Conservation (phyloP, 192 early-diverging fungal species). For the Podila verticillata region DNA sequence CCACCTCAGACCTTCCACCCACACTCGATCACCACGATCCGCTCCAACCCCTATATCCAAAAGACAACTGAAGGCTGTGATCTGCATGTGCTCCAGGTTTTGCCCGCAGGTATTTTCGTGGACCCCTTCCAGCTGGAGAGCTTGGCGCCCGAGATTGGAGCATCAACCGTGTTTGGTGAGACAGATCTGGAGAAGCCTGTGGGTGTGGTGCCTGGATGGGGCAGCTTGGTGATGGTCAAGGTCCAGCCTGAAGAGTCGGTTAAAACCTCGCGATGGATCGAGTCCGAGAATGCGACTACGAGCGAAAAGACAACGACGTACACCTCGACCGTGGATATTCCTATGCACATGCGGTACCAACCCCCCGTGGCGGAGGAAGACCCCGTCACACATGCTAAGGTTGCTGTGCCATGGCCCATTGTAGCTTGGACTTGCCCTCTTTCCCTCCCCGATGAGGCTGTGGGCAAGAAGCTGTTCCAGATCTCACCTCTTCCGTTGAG, state of each 20-base stretch:
- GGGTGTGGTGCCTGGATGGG: conserved; percentile 43
- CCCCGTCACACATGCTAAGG: conserved; percentile 23
- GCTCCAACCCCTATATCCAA: conserved; percentile 32
- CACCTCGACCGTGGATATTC: conserved; percentile 29
- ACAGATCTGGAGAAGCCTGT: conserved; percentile 50
- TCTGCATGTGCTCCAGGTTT: conserved; percentile 30
- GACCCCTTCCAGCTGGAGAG: conserved; percentile 47
- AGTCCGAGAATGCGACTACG: not conserved
- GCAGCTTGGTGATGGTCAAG: conserved; percentile 44
- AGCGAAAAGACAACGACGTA: not conserved
- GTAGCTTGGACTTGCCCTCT: conserved; percentile 38
- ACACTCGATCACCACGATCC: conserved; percentile 44
- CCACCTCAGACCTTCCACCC: conserved; percentile 44
- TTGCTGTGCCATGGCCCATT: conserved; percentile 36
- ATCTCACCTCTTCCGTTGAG: conserved; percentile 20
- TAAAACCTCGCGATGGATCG: conserved; percentile 36
- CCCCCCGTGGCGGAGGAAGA: conserved; percentile 22
- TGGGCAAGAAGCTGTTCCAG: conserved; percentile 36
- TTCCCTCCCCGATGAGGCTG: not conserved
- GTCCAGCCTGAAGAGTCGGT: conserved; percentile 31
- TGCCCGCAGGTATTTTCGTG: conserved; percentile 43
- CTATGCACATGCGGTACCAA: conserved; percentile 50
- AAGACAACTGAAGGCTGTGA: conserved; percentile 29
- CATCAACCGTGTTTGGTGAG: conserved; percentile 35
- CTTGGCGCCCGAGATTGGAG: conserved; percentile 44